Base-by-base conservation (phyloP, 2,329 filamentous ascomycete species). In the Zymoseptoria brevis region DNA sequence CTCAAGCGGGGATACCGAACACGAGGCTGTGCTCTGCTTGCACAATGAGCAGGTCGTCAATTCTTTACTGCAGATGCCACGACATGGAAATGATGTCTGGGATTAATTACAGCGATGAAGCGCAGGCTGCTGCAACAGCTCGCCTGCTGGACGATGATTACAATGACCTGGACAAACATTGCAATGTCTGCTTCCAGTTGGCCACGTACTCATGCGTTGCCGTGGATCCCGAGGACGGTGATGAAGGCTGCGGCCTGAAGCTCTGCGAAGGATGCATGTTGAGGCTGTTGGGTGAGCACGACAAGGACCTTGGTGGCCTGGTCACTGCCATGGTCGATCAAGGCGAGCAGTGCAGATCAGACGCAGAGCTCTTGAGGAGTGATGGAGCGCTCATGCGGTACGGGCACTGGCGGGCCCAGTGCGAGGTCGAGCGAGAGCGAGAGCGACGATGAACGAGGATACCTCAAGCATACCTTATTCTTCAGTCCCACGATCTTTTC, bases 11-110 rank as follows among this genome's bases (percentile, higher is more conserved):
- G 22, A 64, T 69, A 19, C 64, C 71, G 50, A 67, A 67, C 0
- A 77, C 72, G 19, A 65, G 68, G 2, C 73, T 79, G 64, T 80
- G 77, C 63, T 58, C 62, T 0, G 30, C 48, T 0, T 79, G 76
- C 64, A 75, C 73, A 1, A 62, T 68, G 8, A 60, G 66, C 7
- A 65, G 75, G 13, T 51, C 76, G 19, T 54, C 61, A 8, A 73
- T 77, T n/a, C 61, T 73, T 19, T 60, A 66, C 13, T 79, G 77
- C 60, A 21, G 62, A 1, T 60, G 63, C 4, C 73, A 77, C 61
- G 54, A 60, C 0, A 62, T 77, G 8, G 57, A 61, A 8, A 66
- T 66, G 3, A 63, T 76, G 13, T 51, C 61, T 8, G 61, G 61
- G 6, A 54, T 66, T 1, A 55, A 62, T 29, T 24, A 52, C 22